Evolutionary conservation across 768 basidiomycete genomes (phyloP).

Genomic region (Galerina sulciceps): DNA sequence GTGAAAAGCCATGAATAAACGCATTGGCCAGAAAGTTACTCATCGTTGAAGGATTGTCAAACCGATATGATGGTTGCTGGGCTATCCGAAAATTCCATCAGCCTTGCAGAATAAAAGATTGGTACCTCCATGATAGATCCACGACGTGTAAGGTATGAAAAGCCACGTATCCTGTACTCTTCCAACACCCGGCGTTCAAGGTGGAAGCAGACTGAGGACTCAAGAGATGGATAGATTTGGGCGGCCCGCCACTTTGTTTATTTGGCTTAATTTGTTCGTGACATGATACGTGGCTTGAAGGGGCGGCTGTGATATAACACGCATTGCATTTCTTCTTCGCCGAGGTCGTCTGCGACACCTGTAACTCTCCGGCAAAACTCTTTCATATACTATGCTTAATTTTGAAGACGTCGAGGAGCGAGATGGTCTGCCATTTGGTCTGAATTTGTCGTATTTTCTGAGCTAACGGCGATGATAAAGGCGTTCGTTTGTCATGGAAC

Average conservation of each 20-base stretch:
- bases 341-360: slow-evolving; percentile 46
- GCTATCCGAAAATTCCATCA: background rate
- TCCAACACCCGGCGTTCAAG: background rate
- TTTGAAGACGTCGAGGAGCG: slow-evolving; percentile 98
- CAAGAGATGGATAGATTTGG: background rate
- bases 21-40: background rate
- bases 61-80: background rate
- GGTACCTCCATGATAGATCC: background rate
- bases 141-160: background rate
- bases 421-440: slow-evolving; percentile 69
- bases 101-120: background rate
- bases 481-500: slow-evolving; percentile 97
- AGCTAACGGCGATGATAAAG: slow-evolving; percentile 40
- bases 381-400: slow-evolving; percentile 59
- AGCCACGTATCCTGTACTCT: too few relatives aligned
- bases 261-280: slow-evolving; percentile 26
- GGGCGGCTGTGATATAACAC: slow-evolving; percentile 7
- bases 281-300: slow-evolving; percentile 37
- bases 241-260: slow-evolving; percentile 18
- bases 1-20: background rate
- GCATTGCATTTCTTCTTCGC: slow-evolving; percentile 22
- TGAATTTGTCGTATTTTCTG: background rate
- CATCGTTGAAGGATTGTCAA: too few relatives aligned
- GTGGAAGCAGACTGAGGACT: background rate
- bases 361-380: slow-evolving; percentile 18